phyloP scores from a whole-genome alignment of 2,329 filamentous ascomycete genomes.

The Gaeumannomyces tritici region DNA sequence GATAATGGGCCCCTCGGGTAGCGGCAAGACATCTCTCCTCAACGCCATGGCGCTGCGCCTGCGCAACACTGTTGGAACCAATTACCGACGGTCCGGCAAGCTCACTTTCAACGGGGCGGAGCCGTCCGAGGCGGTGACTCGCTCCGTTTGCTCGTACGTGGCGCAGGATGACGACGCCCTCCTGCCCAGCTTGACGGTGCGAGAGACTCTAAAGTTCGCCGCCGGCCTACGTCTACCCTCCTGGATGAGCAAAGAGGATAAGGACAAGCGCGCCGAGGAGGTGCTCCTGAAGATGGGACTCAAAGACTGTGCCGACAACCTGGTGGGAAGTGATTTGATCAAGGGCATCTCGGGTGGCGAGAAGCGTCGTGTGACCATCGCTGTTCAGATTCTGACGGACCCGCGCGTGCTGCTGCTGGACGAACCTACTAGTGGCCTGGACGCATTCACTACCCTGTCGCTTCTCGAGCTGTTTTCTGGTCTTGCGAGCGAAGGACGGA shows the following conservation, averaged over 20 bases:
- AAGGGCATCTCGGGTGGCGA: constrained; percentile 70
- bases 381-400: constrained; percentile 67
- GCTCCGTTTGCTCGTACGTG: constrained; percentile 66
- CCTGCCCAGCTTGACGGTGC: constrained; percentile 63
- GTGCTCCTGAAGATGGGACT: constrained; percentile 66
- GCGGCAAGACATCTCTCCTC: constrained; percentile 65
- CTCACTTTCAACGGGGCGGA: constrained; percentile 62
- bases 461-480: constrained; percentile 66
- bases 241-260: constrained; percentile 61
- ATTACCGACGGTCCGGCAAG: constrained; percentile 50
- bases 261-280: constrained; percentile 58
- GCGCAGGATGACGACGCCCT: constrained; percentile 71
- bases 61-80: constrained; percentile 45
- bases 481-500: constrained; percentile 63
- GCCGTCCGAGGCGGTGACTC: constrained; percentile 58
- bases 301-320: constrained; percentile 67
- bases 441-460: constrained; percentile 68
- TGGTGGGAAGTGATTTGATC: constrained; percentile 61
- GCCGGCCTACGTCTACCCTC: constrained; percentile 61
- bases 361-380: constrained; percentile 68
- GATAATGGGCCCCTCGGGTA: constrained; percentile 73
- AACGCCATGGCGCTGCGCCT: constrained; percentile 53
- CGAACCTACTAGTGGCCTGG: constrained; percentile 59
- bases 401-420: constrained; percentile 61
- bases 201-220: constrained; percentile 63